These are phyloP conservation scores for Croton laevigatus DNA, from an alignment of 441 rosid genomes.

Conservation along the genomic window DNA sequence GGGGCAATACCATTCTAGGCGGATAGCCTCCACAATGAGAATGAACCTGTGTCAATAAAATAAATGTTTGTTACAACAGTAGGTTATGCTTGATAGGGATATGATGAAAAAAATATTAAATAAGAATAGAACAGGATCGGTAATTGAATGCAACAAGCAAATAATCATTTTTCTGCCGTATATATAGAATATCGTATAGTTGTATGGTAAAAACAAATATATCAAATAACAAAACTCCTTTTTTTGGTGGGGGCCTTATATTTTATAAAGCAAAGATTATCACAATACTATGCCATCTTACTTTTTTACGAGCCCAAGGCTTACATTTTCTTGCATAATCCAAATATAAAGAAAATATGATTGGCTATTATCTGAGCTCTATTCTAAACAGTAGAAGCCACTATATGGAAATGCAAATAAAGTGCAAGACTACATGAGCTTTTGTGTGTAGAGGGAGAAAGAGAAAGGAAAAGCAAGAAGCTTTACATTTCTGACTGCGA, in stretches of 20 bases:
- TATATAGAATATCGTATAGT: too few relatives aligned
- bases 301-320: not conserved
- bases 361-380: not conserved
- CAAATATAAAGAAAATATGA: too few relatives aligned
- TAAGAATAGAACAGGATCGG: not conserved
- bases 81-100: not conserved
- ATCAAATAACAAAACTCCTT: too few relatives aligned
- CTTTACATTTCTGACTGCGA: not conserved
- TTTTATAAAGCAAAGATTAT: too few relatives aligned
- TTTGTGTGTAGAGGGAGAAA: not conserved
- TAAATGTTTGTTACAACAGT: not conserved
- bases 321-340: too few relatives aligned
- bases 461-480: not conserved
- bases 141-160: not conserved
- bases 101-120: not conserved
- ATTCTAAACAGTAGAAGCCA: not conserved
- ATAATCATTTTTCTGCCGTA: too few relatives aligned
- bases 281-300: too few relatives aligned
- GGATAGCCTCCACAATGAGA: slow-evolving; percentile 47
- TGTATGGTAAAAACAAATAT: too few relatives aligned
- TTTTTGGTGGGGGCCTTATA: too few relatives aligned
- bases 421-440: not conserved
- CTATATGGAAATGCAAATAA: not conserved
- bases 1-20: slow-evolving; percentile 68
- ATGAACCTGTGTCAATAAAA: slow-evolving; percentile 29